Percentiles rank a stretch among this genome's conserved stretches.
phyloP scores from a whole-genome alignment of 148 eudicot species.

The Rheum nobile region DNA sequence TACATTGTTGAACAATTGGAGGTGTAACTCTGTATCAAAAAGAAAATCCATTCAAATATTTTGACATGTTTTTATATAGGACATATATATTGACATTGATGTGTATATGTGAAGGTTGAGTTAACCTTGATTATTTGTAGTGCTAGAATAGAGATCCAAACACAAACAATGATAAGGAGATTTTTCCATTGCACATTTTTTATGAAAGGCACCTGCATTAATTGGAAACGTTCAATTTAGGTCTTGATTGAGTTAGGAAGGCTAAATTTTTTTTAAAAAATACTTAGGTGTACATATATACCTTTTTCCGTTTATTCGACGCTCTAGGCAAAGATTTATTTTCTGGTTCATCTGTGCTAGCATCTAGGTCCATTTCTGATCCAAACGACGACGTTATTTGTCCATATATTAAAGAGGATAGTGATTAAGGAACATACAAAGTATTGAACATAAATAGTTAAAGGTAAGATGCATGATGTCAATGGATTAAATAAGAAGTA shows the following conservation, averaged over 20 bases:
- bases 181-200: constrained; percentile 42
- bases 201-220: constrained; percentile 10
- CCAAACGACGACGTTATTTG: background rate
- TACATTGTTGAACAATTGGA: constrained; percentile 34
- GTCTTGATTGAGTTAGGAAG: background rate
- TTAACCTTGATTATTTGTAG: constrained; percentile 33
- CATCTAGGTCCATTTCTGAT: background rate
- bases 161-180: constrained; percentile 29
- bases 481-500: background rate
- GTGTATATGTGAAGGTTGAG: background rate
- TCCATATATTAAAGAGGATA: background rate
- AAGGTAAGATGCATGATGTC: background rate
- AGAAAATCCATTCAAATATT: background rate
- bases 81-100: no score
- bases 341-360: background rate
- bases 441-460: background rate
- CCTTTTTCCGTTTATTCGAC: background rate
- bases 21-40: constrained; percentile 30
- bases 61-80: background rate
- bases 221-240: background rate
- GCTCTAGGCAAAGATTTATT: background rate
- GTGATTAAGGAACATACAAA: background rate
- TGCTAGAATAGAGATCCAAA: constrained; percentile 38
- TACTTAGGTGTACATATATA: background rate
- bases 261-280: background rate